Percentiles rank a stretch among this genome's conserved stretches.
phyloP scores from a whole-genome alignment of 2,329 filamentous ascomycete species.

The Aspergillus sp. region DNA sequence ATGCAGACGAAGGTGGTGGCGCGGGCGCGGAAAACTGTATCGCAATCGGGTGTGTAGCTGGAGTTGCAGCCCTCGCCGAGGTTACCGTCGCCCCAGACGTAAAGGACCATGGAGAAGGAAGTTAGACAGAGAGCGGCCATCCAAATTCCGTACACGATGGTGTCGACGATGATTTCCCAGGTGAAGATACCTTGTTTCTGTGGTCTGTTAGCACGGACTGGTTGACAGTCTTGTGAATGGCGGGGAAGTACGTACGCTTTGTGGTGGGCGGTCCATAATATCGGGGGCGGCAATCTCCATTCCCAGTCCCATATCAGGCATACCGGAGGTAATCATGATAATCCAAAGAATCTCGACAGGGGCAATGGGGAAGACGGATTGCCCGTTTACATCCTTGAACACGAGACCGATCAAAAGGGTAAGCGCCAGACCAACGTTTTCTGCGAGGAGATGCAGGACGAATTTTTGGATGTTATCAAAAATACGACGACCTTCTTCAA shows the following conservation, averaged over 20 bases:
- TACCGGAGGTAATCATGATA: conserved; percentile 86
- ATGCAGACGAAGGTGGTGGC: conserved; percentile 72
- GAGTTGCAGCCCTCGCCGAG: conserved; percentile 64
- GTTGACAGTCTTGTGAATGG: too few species aligned
- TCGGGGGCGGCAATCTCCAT: conserved; percentile 73
- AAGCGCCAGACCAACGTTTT: conserved; percentile 82
- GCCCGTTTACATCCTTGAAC: conserved; percentile 69
- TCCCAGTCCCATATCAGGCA: conserved; percentile 85
- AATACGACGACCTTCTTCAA: conserved; percentile 80
- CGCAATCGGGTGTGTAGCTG: conserved; percentile 54
- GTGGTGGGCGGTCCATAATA: conserved; percentile 77
- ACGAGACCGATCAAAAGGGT: conserved; percentile 77
- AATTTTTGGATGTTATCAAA: conserved; percentile 92
- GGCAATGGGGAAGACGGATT: conserved; percentile 82
- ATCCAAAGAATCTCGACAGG: conserved; percentile 91
- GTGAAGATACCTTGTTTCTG: conserved; percentile 70
- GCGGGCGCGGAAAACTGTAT: conserved; percentile 68
- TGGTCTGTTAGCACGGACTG: conserved; percentile 11
- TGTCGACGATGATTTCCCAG: conserved; percentile 73
- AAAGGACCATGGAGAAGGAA: conserved; percentile 65
- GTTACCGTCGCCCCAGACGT: conserved; percentile 59
- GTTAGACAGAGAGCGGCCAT: conserved; percentile 70
- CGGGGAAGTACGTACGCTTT: conserved; percentile 44
- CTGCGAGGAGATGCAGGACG: conserved; percentile 73
- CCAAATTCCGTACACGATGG: conserved; percentile 74